phyloP scores from a whole-genome alignment of 164 flowering plant species.

The Magnolia kwangsiensis region DNA sequence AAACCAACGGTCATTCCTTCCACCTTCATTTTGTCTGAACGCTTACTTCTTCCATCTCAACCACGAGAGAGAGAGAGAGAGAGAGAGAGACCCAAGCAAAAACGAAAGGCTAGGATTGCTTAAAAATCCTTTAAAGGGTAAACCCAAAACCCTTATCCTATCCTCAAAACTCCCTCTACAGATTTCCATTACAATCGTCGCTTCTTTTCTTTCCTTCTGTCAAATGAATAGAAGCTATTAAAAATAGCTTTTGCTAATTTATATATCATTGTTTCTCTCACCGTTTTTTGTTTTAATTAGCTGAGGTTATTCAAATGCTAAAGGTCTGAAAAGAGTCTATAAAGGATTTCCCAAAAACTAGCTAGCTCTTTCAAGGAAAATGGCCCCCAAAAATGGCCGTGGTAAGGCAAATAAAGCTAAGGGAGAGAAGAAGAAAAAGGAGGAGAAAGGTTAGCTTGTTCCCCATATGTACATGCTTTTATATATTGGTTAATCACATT shows the following conservation, averaged over 20 bases:
- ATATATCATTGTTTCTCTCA: conserved; percentile 2
- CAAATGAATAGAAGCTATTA: neutral
- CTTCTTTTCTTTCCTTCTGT: neutral
- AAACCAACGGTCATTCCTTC: conserved; percentile 21
- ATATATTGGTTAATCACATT: too few species aligned
- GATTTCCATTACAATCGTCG: neutral
- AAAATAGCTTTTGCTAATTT: too few species aligned
- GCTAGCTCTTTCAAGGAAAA: conserved; percentile 8
- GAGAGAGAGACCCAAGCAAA: conserved; percentile 19
- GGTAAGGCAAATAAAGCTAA: conserved; percentile 55
- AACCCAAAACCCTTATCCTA: conserved; percentile 49
- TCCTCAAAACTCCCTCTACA: conserved; percentile 28
- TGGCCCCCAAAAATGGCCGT: conserved; percentile 82
- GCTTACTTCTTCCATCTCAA: conserved; percentile 14
- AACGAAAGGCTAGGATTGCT: conserved; percentile 67
- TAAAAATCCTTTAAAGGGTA: conserved; percentile 28
- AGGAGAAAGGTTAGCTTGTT: conserved; percentile 59
- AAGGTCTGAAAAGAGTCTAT: conserved; percentile 13
- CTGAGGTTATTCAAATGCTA: conserved; percentile 1
- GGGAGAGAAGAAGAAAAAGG: conserved; percentile 80
- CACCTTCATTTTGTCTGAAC: conserved; percentile 17
- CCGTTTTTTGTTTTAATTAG: neutral
- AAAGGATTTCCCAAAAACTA: neutral
- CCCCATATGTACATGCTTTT: neutral
- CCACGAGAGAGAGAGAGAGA: conserved; percentile 21